These are phyloP conservation scores for Hygrophila difformis DNA, from an alignment of 257 asterid genomes.

Conservation along the genomic window DNA sequence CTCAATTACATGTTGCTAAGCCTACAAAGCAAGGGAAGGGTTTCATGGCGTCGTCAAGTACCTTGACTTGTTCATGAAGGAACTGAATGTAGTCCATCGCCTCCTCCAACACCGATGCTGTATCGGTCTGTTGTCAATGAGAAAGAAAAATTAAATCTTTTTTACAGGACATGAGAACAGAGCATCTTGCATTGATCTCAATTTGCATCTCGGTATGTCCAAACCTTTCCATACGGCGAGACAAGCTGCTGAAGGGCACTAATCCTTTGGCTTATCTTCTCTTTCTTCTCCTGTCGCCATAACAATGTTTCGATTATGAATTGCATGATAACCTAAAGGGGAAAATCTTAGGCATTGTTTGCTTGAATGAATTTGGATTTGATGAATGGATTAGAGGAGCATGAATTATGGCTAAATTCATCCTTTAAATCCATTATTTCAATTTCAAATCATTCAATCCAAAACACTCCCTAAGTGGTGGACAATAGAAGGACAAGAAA, in stretches of 20 bases:
- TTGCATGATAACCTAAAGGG: neutral
- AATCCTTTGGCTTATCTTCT: conserved; percentile 68
- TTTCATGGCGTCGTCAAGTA: conserved; percentile 6
- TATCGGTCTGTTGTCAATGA: conserved; percentile 52
- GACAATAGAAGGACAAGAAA: conserved; percentile 4
- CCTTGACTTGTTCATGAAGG: conserved; percentile 95
- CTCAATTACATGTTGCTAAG: no score
- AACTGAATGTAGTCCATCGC: conserved; percentile 83
- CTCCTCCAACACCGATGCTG: conserved; percentile 83
- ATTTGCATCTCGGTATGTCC: neutral
- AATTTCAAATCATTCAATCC: no score
- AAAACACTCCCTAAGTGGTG: neutral
- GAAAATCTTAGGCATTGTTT: neutral
- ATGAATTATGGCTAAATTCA: no score
- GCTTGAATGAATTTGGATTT: neutral
- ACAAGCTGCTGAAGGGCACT: conserved; percentile 90
- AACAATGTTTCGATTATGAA: neutral
- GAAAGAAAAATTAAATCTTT: no score
- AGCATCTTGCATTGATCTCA: no score
- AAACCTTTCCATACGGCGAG: conserved; percentile 92
- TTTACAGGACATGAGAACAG: no score
- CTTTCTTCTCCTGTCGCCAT: conserved; percentile 66
- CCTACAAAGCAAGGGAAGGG: no score
- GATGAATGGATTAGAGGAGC: neutral
- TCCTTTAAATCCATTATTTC: no score